These are phyloP conservation scores for Naganishia sp. DNA, from an alignment of 1,284 basidiomycete species.

Conservation along the genomic window DNA sequence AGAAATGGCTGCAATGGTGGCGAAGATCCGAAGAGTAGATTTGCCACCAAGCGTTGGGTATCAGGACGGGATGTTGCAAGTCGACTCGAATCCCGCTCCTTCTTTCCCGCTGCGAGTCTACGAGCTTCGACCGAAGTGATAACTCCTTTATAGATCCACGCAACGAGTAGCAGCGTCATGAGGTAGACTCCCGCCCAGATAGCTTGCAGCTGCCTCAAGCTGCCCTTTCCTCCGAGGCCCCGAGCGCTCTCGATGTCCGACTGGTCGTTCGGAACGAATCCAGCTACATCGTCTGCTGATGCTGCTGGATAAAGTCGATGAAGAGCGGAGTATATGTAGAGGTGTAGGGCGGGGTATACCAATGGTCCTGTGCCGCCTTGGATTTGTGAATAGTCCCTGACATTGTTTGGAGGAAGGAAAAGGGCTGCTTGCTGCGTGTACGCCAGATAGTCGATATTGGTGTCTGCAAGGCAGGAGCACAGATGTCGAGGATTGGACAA, in stretches of 20 bases:
- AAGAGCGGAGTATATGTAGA: constrained; percentile 79
- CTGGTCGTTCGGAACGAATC: constrained; percentile 19
- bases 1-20: constrained; percentile 53
- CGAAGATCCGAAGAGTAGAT: constrained; percentile 9
- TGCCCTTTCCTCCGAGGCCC: not conserved
- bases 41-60: not conserved
- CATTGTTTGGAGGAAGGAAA: constrained; percentile 61
- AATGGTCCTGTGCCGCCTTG: constrained; percentile 89
- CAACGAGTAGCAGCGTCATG: constrained; percentile 64
- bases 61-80: too few relatives aligned
- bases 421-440: constrained; percentile 70
- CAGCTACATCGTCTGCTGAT: constrained; percentile 15
- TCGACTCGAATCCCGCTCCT: not conserved
- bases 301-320: constrained; percentile 57
- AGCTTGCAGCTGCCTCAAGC: constrained; percentile 60
- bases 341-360: constrained; percentile 92
- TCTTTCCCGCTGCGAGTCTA: constrained; percentile 5
- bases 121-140: constrained; percentile 1
- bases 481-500: too few relatives aligned
- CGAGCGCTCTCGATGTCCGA: constrained; percentile 51
- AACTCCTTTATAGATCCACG: constrained; percentile 63
- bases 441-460: constrained; percentile 85
- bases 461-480: constrained; percentile 63
- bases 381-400: constrained; percentile 81
- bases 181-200: constrained; percentile 76